phyloP scores from a whole-genome alignment of 345 rosid genomes.

The Kandelia obovata region DNA sequence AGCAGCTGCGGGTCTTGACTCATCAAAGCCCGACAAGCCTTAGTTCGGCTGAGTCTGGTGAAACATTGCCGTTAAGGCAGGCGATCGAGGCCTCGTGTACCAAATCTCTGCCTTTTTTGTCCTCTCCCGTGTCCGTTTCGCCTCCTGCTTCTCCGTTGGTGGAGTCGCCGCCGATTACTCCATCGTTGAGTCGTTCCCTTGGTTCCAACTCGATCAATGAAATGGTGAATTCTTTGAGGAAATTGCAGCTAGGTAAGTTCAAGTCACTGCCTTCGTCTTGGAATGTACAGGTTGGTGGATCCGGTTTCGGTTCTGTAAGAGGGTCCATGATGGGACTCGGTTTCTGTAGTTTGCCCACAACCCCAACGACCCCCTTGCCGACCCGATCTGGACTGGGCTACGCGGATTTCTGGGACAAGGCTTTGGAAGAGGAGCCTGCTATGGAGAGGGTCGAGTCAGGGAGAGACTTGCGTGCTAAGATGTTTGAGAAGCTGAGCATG shows the following conservation, averaged over 20 bases:
- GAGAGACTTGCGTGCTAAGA: slow-evolving; percentile 53
- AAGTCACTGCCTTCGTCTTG: slow-evolving; percentile 53
- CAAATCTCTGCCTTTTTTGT: slow-evolving; percentile 38
- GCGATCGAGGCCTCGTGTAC: slow-evolving; percentile 25
- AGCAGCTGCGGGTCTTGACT: slow-evolving; percentile 62
- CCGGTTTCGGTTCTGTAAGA: slow-evolving; percentile 50
- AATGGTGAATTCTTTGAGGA: slow-evolving; percentile 54
- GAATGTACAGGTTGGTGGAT: slow-evolving; percentile 32
- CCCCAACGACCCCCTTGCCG: slow-evolving; percentile 43
- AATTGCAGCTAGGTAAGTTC: slow-evolving; percentile 58
- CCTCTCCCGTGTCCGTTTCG: slow-evolving; percentile 54
- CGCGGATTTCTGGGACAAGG: slow-evolving; percentile 46
- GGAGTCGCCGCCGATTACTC: slow-evolving; percentile 48
- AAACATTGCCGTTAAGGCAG: slow-evolving; percentile 38
- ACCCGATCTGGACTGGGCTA: slow-evolving; percentile 33
- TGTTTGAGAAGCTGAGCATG: slow-evolving; percentile 65
- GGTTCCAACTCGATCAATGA: slow-evolving; percentile 51
- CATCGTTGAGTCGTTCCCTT: slow-evolving; percentile 50
- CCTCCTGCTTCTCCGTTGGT: slow-evolving; percentile 50
- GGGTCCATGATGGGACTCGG: slow-evolving; percentile 59
- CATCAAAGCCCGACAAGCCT: slow-evolving; percentile 52
- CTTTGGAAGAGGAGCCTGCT: slow-evolving; percentile 53
- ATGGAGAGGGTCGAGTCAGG: slow-evolving; percentile 91
- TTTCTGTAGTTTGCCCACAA: slow-evolving; percentile 49
- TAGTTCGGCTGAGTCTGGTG: slow-evolving; percentile 37